phyloP scores from a whole-genome alignment of 2,329 filamentous ascomycete genomes.

The Pseudogymnoascus sp. region DNA sequence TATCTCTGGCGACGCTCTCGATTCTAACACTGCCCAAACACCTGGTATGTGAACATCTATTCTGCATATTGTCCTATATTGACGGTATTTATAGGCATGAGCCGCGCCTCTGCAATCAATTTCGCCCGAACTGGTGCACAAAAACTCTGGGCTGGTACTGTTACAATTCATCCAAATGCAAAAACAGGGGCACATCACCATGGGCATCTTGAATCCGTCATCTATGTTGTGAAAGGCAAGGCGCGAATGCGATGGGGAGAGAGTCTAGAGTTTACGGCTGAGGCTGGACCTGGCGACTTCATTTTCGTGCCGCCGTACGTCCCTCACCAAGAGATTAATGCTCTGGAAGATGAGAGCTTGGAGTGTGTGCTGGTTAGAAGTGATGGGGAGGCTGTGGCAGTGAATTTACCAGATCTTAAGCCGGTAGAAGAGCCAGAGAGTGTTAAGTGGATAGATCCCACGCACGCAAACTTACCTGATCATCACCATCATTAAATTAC shows the following conservation, averaged over 20 bases:
- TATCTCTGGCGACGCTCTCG: conserved; percentile 33
- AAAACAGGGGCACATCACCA: conserved; percentile 39
- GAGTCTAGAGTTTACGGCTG: conserved; percentile 36
- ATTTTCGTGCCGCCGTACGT: conserved; percentile 39
- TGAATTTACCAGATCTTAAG: conserved; percentile 36
- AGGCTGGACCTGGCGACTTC: conserved; percentile 38
- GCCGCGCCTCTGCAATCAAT: conserved; percentile 36
- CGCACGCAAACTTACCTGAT: conserved; percentile 28
- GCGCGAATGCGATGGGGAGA: conserved; percentile 39
- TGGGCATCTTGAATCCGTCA: conserved; percentile 37
- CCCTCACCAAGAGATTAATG: conserved; percentile 40
- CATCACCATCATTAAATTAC: conserved; percentile 12
- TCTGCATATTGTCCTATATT: not conserved
- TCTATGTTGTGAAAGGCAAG: conserved; percentile 37
- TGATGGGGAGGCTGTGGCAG: conserved; percentile 36
- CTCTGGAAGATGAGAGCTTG: conserved; percentile 32
- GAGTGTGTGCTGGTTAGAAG: conserved; percentile 37
- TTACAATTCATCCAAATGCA: conserved; percentile 35
- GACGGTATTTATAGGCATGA: conserved; percentile 27
- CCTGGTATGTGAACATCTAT: conserved; percentile 24
- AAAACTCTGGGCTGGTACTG: conserved; percentile 38
- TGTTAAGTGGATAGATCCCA: conserved; percentile 39
- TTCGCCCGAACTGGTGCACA: conserved; percentile 36
- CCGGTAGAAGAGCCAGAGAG: conserved; percentile 35
- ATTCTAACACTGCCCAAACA: conserved; percentile 35